phyloP scores from a whole-genome alignment of 2,329 filamentous ascomycete genomes.

The Tolypocladium nubicola region DNA sequence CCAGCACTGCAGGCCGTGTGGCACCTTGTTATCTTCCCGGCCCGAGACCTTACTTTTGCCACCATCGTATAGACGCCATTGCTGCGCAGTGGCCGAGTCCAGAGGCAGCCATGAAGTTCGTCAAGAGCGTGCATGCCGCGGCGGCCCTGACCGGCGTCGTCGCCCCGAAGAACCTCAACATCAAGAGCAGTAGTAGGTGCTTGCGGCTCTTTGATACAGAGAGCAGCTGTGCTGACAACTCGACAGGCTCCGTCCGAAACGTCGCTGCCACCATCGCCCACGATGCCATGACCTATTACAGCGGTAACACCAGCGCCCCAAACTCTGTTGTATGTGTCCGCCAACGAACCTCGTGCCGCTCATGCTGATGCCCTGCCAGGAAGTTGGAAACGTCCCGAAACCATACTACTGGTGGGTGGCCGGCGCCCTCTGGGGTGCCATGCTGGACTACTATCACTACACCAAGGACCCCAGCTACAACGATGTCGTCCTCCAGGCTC shows the following conservation, averaged over 20 bases:
- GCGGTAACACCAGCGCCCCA: slow-evolving; percentile 44
- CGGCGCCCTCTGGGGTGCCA: slow-evolving; percentile 54
- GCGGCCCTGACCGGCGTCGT: slow-evolving; percentile 15
- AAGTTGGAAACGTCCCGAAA: slow-evolving; percentile 50
- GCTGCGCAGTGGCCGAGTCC: neutral
- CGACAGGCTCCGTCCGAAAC: slow-evolving; percentile 48
- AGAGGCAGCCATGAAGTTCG: slow-evolving; percentile 12
- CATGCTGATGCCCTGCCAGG: slow-evolving; percentile 18
- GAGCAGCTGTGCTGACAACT: slow-evolving; percentile 7
- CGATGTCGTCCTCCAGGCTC: slow-evolving; percentile 43
- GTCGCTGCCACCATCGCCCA: slow-evolving; percentile 50
- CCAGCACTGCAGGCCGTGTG: no score
- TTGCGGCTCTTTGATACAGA: neutral
- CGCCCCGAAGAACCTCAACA: slow-evolving; percentile 27
- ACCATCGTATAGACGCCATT: neutral
- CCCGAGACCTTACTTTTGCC: neutral
- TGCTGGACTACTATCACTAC: slow-evolving; percentile 60
- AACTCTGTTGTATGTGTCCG: slow-evolving; percentile 27
- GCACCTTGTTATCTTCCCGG: slow-evolving; percentile 2
- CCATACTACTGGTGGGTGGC: slow-evolving; percentile 63
- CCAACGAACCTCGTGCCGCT: neutral
- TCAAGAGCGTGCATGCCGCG: slow-evolving; percentile 11
- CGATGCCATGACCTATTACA: slow-evolving; percentile 54
- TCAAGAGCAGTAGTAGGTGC: slow-evolving; percentile 23
- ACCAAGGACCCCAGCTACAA: slow-evolving; percentile 55